These are phyloP conservation scores for Ceratocystiopsis sp. DNA, from an alignment of 2,329 filamentous ascomycete genomes.

Conservation along the genomic window DNA sequence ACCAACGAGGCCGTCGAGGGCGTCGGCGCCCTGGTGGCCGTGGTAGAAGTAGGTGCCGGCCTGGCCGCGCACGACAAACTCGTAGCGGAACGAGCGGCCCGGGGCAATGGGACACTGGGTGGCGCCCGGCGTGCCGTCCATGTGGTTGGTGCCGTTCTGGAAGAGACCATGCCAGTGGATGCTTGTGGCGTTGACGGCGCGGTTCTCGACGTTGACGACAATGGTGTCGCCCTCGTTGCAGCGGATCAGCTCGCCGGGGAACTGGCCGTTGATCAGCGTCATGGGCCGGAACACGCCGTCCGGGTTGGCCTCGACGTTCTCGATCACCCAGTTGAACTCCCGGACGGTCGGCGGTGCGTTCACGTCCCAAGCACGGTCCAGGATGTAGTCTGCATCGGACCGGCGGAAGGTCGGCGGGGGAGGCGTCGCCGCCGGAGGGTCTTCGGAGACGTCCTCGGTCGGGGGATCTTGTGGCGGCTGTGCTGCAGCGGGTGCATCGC, in stretches of 20 bases:
- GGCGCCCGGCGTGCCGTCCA: conserved; percentile 47
- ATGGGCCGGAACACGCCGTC: conserved; percentile 48
- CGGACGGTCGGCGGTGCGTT: conserved; percentile 29
- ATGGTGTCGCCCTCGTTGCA: conserved; percentile 58
- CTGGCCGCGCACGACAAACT: conserved; percentile 12
- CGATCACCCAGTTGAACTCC: conserved; percentile 43
- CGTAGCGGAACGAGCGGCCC: conserved; percentile 38
- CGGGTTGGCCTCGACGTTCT: conserved; percentile 45
- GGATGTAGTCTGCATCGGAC: conserved; percentile 32
- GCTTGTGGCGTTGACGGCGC: conserved; percentile 42
- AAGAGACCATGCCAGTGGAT: conserved; percentile 59
- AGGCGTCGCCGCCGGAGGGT: background rate
- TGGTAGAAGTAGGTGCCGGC: conserved; percentile 51
- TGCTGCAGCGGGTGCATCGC: background rate
- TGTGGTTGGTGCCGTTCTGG: conserved; percentile 56
- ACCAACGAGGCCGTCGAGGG: conserved; percentile 47
- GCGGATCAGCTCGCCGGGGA: conserved; percentile 56
- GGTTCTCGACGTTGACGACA: conserved; percentile 47
- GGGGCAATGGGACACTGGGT: conserved; percentile 44
- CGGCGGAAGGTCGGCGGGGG: conserved; percentile 29
- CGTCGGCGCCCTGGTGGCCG: conserved; percentile 49
- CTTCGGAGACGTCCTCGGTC: background rate
- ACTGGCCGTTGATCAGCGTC: conserved; percentile 56
- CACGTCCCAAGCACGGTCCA: conserved; percentile 40
- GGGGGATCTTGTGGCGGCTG: too few relatives aligned